Conservation (phyloP, 495 filamentous ascomycete species). For the Bacidia rubella region DNA sequence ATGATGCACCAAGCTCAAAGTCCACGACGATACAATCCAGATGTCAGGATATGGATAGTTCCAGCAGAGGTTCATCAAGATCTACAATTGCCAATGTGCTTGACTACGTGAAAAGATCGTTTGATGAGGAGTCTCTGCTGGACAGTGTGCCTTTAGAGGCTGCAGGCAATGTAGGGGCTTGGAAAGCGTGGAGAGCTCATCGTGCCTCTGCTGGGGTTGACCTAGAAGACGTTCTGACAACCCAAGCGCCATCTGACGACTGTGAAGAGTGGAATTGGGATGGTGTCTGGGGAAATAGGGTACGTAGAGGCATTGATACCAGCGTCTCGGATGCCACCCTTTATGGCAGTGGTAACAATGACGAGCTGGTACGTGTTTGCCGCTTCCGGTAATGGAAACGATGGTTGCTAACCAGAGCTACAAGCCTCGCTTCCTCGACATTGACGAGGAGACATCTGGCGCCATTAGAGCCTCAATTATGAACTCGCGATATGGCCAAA, state of each 20-base stretch:
- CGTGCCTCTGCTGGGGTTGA: constrained; percentile 22
- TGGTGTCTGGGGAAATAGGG: constrained; percentile 80
- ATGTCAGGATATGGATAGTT: background rate
- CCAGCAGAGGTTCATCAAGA: background rate
- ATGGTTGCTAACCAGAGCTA: constrained; percentile 13
- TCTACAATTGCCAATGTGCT: constrained; percentile 48
- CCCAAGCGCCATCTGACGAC: constrained; percentile 1
- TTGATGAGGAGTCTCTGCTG: constrained; percentile 62
- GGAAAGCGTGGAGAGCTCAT: constrained; percentile 77
- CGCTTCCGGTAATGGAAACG: constrained; percentile 7
- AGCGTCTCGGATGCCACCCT: constrained; percentile 65
- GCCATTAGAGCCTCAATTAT: constrained; percentile 30
- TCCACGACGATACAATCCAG: background rate
- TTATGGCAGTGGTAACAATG: constrained; percentile 45
- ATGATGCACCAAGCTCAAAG: background rate
- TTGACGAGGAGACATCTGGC: constrained; percentile 46
- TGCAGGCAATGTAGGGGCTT: constrained; percentile 76
- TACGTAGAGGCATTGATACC: constrained; percentile 58
- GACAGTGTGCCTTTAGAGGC: constrained; percentile 68
- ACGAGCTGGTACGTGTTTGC: constrained; percentile 48
- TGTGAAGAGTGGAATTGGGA: constrained; percentile 93
- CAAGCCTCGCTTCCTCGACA: constrained; percentile 56
- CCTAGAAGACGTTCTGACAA: constrained; percentile 1
- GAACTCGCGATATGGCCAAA: constrained; percentile 16
- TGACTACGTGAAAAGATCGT: constrained; percentile 66